Evolutionary conservation across 2,329 filamentous ascomycete genomes (phyloP).

Genomic region (Trichoderma endophyticum): DNA sequence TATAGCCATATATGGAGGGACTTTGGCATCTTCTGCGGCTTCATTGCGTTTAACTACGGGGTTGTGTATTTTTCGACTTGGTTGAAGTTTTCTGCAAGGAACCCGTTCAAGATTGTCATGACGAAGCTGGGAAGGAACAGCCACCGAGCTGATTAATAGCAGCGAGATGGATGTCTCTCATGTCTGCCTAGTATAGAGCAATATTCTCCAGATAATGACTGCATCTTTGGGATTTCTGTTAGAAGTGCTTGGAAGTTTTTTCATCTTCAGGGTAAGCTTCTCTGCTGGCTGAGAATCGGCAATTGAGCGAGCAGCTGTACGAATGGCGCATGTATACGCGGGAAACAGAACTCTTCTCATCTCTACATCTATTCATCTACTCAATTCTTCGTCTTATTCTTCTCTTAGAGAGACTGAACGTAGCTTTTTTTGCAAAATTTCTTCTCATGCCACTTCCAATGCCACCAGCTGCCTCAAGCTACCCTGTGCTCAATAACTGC

Average conservation of each 20-base stretch:
- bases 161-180: not conserved
- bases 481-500: not conserved
- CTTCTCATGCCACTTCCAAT: not conserved
- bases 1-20: conserved; percentile 62
- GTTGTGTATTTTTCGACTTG: conserved; percentile 40
- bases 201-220: not conserved
- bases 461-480: not conserved
- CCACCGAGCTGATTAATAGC: not conserved
- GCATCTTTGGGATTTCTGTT: not conserved
- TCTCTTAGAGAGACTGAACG: too few species aligned
- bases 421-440: too few species aligned
- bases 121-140: not conserved
- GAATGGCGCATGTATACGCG: fast-evolving
- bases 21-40: conserved; percentile 63
- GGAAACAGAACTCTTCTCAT: not conserved
- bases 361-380: not conserved
- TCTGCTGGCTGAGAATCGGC: not conserved
- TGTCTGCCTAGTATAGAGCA: not conserved
- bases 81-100: conserved; percentile 39
- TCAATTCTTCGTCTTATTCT: too few species aligned
- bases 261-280: not conserved
- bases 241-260: not conserved
- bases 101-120: conserved; percentile 30
- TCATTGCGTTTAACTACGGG: conserved; percentile 60
- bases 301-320: not conserved